Percentiles rank a stretch among this genome's conserved stretches.
phyloP scores from a whole-genome alignment of 2,329 filamentous ascomycete species.

The Curvularia spicifera region DNA sequence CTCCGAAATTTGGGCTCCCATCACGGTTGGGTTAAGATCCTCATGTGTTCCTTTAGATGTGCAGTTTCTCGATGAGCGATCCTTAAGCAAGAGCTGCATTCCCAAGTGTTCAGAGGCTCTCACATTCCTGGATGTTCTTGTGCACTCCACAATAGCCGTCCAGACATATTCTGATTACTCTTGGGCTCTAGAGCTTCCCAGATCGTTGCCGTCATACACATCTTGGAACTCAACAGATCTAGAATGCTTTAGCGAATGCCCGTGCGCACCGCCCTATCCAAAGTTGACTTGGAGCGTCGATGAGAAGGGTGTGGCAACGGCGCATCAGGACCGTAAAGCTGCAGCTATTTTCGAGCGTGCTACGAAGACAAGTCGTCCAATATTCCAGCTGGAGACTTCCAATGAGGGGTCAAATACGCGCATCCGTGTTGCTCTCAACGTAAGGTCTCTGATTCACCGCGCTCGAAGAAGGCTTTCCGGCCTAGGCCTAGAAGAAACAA shows the following conservation, averaged over 20 bases:
- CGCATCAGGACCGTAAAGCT: conserved; percentile 50
- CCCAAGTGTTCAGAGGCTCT: conserved; percentile 28
- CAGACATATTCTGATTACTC: conserved; percentile 22
- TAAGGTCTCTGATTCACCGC: conserved; percentile 53
- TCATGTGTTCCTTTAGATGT: conserved; percentile 7
- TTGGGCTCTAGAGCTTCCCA: conserved; percentile 32
- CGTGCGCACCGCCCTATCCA: conserved; percentile 37
- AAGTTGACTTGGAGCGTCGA: conserved; percentile 37
- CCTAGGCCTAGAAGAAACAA: conserved; percentile 18
- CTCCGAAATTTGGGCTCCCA: conserved; percentile 21
- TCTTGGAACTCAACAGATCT: conserved; percentile 28
- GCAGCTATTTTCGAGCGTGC: conserved; percentile 59
- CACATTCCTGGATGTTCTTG: conserved; percentile 29
- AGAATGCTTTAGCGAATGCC: conserved; percentile 14
- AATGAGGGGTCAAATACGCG: conserved; percentile 35
- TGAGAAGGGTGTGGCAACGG: conserved; percentile 23
- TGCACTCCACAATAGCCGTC: conserved; percentile 11
- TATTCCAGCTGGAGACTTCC: conserved; percentile 27
- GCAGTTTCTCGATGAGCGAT: conserved; percentile 8
- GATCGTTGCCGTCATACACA: conserved; percentile 22
- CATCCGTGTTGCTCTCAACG: conserved; percentile 53
- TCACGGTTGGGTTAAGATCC: conserved; percentile 11
- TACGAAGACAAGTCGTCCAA: conserved; percentile 55
- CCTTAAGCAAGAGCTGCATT: background rate
- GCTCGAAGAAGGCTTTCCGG: conserved; percentile 46